These are phyloP conservation scores for Candida jianshihensis DNA, from an alignment of 805 yeast genomes.

Conservation along the genomic window DNA sequence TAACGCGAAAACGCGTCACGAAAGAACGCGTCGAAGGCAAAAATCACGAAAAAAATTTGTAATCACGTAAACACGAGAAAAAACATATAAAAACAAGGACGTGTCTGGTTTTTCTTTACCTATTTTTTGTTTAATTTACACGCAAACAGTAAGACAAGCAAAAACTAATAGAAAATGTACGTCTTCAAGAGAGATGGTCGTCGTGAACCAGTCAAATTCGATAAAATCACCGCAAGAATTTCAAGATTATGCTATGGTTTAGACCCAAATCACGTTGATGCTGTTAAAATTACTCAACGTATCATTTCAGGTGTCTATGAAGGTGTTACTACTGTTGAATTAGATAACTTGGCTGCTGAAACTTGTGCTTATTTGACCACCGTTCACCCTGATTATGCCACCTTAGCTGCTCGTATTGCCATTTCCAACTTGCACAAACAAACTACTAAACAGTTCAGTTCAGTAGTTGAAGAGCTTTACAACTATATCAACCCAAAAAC, in stretches of 20 bases:
- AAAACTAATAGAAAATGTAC: conserved; percentile 43
- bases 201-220: conserved; percentile 90
- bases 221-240: conserved; percentile 92
- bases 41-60: neutral
- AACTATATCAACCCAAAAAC: conserved; percentile 77
- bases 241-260: conserved; percentile 92
- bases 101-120: conserved; percentile 4
- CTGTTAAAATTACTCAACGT: conserved; percentile 92
- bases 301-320: conserved; percentile 95
- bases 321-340: conserved; percentile 87
- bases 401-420: conserved; percentile 93
- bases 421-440: conserved; percentile 90
- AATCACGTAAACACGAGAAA: neutral
- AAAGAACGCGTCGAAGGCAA: no score
- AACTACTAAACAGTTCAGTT: conserved; percentile 78
- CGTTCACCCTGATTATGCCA: conserved; percentile 93
- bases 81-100: conserved; percentile 4
- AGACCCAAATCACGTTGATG: conserved; percentile 86
- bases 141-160: neutral
- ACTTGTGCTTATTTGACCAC: conserved; percentile 98
- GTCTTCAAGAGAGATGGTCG: conserved; percentile 92
- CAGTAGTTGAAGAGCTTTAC: conserved; percentile 66
- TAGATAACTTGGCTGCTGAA: conserved; percentile 82
- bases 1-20: neutral
- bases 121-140: neutral